Percentiles rank a stretch among this genome's conserved stretches.
phyloP scores from a whole-genome alignment of 225 moss, liverwort and hornwort species.

The Thuidium tamariscinum region DNA sequence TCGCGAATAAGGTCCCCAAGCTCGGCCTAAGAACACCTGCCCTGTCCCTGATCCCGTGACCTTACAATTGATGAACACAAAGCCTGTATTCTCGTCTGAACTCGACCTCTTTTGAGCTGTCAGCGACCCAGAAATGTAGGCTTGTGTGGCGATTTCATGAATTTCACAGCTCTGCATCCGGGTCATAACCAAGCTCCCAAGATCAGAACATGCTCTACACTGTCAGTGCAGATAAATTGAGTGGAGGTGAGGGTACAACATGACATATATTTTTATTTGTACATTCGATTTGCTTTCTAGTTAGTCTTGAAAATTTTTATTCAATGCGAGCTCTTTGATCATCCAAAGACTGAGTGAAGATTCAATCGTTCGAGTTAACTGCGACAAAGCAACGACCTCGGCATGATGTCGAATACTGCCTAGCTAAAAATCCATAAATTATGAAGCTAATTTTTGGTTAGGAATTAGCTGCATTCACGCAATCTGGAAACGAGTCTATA shows the following conservation, averaged over 20 bases:
- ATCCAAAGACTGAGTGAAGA: background rate
- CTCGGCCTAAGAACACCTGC: background rate
- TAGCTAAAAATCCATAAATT: background rate
- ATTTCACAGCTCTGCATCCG: background rate
- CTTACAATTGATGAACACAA: conserved; percentile 1
- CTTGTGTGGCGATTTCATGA: background rate
- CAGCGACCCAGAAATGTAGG: background rate
- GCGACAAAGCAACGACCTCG: background rate
- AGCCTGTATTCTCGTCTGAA: background rate
- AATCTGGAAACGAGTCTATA: background rate
- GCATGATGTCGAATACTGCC: background rate
- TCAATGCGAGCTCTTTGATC: background rate
- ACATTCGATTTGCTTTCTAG: background rate
- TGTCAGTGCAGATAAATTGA: background rate
- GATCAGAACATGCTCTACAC: background rate
- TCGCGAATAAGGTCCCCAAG: conserved; percentile 2
- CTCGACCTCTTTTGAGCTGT: conserved; percentile 5
- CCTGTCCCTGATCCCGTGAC: background rate
- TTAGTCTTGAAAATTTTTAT: background rate
- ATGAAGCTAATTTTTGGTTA: background rate
- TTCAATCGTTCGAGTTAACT: background rate
- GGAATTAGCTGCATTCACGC: background rate
- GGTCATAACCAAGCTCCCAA: background rate
- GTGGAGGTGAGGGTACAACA: background rate
- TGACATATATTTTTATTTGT: too few species aligned